Evolutionary conservation across 164 flowering plant species (phyloP), one percentile per base, ranked within the genome.

Genomic region (Tetrastigma voinierianum): DNA sequence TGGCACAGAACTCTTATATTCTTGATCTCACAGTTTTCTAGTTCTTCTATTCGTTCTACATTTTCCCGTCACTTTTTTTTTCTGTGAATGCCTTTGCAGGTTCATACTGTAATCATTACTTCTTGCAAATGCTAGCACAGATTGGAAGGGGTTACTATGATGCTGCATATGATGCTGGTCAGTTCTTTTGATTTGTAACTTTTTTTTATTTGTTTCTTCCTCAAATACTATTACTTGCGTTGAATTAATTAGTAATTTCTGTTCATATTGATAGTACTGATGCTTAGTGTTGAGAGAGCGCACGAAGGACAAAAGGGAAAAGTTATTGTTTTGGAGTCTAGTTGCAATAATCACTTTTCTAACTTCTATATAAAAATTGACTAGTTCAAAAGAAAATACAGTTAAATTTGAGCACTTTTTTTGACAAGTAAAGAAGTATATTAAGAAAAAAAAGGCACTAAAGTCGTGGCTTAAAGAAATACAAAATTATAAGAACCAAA

Each of bases 81-180:
- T 25, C 9, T 64, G 40, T n/a, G 13, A 20, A 21, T 32, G 40
- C 3, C 25, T 55, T 65, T 57, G 40, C 80, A 95, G 98, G 98
- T 74, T 54, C 77, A 57, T 86, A 74, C 66, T 95, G 97, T 62
- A 95, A 95, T 56, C 96, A 92, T 70, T 92, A 95, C 74, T 95
- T 95, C 76, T 77, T 95, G 76, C 82, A 76, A 80, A 84, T 77
- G 86, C 86, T 95, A 52, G 87, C 98, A 60, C 65, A 75, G 32
- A 80, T 89, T 52, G 82, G 94, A 49, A 75, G 81, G 69, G 97
- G 98, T 17, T 73, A 76, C 12, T 86, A 77, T 82, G 92, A 80
- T 72, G 83, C 86, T 70, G 87, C 97, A 6, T 81, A 67, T 77
- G 86, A 84, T 70, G 67, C 76, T 80, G 96, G 98, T 92, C 23